These are phyloP conservation scores for Prillingera fragicola DNA, from an alignment of 1,284 basidiomycete genomes.

Conservation along the genomic window DNA sequence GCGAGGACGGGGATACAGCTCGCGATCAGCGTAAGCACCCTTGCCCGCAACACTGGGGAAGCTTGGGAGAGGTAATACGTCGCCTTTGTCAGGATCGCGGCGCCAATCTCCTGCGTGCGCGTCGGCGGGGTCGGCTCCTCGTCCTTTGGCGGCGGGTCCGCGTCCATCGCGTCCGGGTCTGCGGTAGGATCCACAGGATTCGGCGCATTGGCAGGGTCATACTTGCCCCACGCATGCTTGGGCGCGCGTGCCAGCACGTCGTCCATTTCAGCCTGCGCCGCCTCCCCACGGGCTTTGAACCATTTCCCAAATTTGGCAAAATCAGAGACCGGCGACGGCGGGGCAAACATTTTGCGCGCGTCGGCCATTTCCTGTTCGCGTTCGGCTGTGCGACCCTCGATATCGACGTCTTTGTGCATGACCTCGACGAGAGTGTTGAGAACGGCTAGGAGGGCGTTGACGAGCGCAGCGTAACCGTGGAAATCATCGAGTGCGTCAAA, in stretches of 20 bases:
- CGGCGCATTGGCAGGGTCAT: slow-evolving; percentile 20
- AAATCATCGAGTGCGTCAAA: slow-evolving; percentile 89
- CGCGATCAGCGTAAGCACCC: slow-evolving; percentile 67
- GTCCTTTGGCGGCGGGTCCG: slow-evolving; percentile 27
- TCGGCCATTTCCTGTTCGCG: slow-evolving; percentile 22
- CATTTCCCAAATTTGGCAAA: slow-evolving; percentile 58
- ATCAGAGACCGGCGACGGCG: slow-evolving; percentile 37
- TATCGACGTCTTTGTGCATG: slow-evolving; percentile 61
- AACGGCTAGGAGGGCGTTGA: slow-evolving; percentile 53
- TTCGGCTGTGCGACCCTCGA: slow-evolving; percentile 33
- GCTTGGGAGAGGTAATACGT: slow-evolving; percentile 84
- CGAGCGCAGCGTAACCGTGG: slow-evolving; percentile 68
- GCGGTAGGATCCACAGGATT: slow-evolving; percentile 26
- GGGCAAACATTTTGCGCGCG: slow-evolving; percentile 44
- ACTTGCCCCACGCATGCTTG: slow-evolving; percentile 44
- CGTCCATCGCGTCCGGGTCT: slow-evolving; percentile 6
- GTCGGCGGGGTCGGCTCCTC: slow-evolving; percentile 56
- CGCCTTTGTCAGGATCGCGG: slow-evolving; percentile 75
- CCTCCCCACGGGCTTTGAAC: slow-evolving; percentile 55
- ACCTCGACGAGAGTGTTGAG: slow-evolving; percentile 83
- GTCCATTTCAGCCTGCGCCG: slow-evolving; percentile 38
- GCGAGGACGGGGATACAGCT: slow-evolving; percentile 69
- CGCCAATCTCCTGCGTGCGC: slow-evolving; percentile 65
- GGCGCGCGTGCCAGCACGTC: slow-evolving; percentile 61
- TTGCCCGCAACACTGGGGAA: slow-evolving; percentile 72